Percentiles rank a stretch among this genome's conserved stretches.
phyloP scores from a whole-genome alignment of 2,329 filamentous ascomycete species.

The Colletotrichum lini region DNA sequence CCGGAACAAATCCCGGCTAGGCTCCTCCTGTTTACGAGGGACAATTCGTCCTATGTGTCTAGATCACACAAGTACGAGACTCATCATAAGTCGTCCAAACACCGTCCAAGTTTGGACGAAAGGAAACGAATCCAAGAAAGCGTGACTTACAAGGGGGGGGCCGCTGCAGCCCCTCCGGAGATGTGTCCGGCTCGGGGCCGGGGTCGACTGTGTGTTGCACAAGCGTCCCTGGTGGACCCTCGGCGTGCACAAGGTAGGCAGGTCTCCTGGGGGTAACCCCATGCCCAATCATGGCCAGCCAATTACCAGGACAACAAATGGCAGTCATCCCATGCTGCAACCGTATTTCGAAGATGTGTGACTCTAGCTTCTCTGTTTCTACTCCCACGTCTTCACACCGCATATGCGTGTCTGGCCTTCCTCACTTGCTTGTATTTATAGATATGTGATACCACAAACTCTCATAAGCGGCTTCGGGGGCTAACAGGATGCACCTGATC shows the following conservation, averaged over 20 bases:
- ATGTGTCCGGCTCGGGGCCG: slow-evolving; percentile 33
- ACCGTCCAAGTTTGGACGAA: slow-evolving; percentile 8
- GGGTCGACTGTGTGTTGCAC: not conserved
- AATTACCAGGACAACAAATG: slow-evolving; percentile 1
- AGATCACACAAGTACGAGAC: not conserved
- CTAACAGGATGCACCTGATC: not conserved
- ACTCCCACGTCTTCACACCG: slow-evolving; percentile 13
- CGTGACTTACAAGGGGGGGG: not conserved
- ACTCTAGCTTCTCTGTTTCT: not conserved
- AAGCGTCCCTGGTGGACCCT: too few species aligned
- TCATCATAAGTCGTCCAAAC: not conserved
- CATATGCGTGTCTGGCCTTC: not conserved
- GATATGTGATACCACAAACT: not conserved
- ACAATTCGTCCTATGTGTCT: not conserved
- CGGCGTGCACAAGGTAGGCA: too few species aligned
- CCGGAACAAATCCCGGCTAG: not conserved
- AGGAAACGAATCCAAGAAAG: slow-evolving; percentile 15
- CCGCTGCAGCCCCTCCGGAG: slow-evolving; percentile 29
- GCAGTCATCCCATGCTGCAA: slow-evolving; percentile 6
- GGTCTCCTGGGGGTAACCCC: too few species aligned
- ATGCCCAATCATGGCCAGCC: slow-evolving; percentile 2
- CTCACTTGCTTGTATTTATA: slow-evolving; percentile 16
- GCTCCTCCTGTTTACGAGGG: not conserved
- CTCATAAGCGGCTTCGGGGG: not conserved
- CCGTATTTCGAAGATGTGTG: not conserved